These are phyloP conservation scores for Phanerochaete sordida DNA, from an alignment of 768 basidiomycete species.

Conservation along the genomic window DNA sequence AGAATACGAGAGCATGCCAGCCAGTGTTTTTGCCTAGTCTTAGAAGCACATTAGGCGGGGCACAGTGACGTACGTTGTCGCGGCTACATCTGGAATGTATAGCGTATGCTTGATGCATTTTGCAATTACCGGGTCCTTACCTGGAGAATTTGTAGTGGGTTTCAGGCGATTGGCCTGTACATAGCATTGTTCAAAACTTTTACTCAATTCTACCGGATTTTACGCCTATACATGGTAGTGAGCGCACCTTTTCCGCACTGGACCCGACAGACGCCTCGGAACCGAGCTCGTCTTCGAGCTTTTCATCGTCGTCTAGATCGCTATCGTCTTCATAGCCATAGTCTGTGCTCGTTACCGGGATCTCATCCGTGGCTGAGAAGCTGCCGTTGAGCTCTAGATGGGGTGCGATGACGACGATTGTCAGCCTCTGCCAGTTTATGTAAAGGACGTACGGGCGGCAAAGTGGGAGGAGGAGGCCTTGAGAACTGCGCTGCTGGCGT, in stretches of 20 bases:
- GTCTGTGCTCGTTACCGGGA: not conserved
- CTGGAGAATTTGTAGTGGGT: too few species aligned
- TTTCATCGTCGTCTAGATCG: conserved; percentile 5
- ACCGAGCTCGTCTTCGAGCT: too few species aligned
- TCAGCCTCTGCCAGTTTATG: not conserved
- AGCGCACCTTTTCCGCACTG: too few species aligned
- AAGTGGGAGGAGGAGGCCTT: not conserved
- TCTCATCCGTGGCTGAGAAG: not conserved
- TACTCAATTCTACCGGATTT: too few species aligned
- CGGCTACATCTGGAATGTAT: not conserved
- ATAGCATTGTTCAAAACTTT: too few species aligned
- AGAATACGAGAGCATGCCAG: conserved; percentile 3
- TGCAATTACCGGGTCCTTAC: not conserved
- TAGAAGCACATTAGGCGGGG: too few species aligned
- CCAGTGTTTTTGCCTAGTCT: not conserved
- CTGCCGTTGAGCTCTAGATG: not conserved
- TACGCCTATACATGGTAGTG: too few species aligned
- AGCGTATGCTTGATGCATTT: not conserved
- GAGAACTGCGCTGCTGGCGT: conserved; percentile 4
- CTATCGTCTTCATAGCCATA: conserved; percentile 8
- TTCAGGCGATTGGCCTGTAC: too few species aligned
- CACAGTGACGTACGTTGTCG: not conserved
- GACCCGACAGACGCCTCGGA: too few species aligned
- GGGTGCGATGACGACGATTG: not conserved
- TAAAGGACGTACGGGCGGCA: not conserved